Conservation (phyloP, 768 basidiomycete genomes). For the Kwoniella sp. region DNA sequence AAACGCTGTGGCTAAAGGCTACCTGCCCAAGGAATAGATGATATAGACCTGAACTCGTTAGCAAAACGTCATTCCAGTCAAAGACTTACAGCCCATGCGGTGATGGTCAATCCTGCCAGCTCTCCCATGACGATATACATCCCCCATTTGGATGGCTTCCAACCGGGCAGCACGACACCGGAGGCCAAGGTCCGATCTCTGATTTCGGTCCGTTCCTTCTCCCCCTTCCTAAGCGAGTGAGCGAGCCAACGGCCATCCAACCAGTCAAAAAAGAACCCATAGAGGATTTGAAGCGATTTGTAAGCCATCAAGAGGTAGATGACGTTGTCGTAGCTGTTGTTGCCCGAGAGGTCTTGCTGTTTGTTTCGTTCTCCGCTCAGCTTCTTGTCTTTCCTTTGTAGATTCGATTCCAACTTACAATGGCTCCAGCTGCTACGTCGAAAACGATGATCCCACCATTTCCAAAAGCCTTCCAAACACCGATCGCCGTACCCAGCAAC, state of each 20-base stretch:
- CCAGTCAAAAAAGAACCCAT: constrained; percentile 16
- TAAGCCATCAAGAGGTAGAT: constrained; percentile 36
- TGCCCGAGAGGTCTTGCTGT: constrained; percentile 24
- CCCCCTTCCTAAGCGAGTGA: constrained; percentile 17
- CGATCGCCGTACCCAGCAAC: constrained; percentile 47
- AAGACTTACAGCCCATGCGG: constrained; percentile 26
- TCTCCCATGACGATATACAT: constrained; percentile 9
- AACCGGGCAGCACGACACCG: constrained; percentile 9
- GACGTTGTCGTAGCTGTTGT: constrained; percentile 29
- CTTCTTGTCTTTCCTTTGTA: constrained; percentile 1
- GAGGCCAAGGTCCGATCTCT: background rate
- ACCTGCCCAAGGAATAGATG: constrained; percentile 20
- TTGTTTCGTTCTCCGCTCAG: background rate
- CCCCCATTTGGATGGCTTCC: constrained; percentile 6
- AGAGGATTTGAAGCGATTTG: constrained; percentile 24
- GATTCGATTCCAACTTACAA: constrained; percentile 20
- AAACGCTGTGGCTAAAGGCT: too few relatives aligned
- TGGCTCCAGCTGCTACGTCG: constrained; percentile 36
- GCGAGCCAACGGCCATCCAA: constrained; percentile 21
- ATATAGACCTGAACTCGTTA: constrained; percentile 19
- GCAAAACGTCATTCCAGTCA: background rate
- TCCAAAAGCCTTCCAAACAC: constrained; percentile 50
- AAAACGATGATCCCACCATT: constrained; percentile 30
- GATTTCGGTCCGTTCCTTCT: constrained; percentile 13
- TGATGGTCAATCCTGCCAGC: constrained; percentile 16